Percentiles rank a stretch among this genome's conserved stretches.
phyloP scores from a whole-genome alignment of 2,329 filamentous ascomycete species.

The Aspergillus fumigatus region DNA sequence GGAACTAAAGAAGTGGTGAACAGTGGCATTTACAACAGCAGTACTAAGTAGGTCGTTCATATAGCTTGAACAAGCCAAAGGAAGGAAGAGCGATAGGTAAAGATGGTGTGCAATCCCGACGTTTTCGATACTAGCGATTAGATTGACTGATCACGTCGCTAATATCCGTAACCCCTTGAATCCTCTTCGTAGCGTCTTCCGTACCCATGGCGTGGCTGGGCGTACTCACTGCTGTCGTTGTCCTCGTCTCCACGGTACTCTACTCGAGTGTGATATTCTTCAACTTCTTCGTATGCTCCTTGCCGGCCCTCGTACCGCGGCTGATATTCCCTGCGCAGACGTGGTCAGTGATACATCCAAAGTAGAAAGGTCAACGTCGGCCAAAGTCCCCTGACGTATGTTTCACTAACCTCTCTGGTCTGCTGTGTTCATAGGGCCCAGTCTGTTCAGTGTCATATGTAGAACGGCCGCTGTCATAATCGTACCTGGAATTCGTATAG shows the following conservation, averaged over 20 bases:
- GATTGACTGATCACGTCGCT: slow-evolving; percentile 11
- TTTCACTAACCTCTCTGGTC: slow-evolving; percentile 20
- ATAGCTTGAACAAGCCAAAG: not conserved
- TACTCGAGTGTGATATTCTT: slow-evolving; percentile 8
- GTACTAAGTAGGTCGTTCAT: not conserved
- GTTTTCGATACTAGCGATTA: not conserved
- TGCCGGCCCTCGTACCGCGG: slow-evolving; percentile 17
- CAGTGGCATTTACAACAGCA: not conserved
- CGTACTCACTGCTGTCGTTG: slow-evolving; percentile 17
- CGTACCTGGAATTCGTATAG: slow-evolving; percentile 14
- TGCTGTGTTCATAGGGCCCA: slow-evolving; percentile 9
- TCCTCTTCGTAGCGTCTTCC: slow-evolving; percentile 17
- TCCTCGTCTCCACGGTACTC: slow-evolving; percentile 17
- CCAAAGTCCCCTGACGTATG: not conserved
- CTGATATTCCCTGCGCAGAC: slow-evolving; percentile 15
- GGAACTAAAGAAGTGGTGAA: slow-evolving; percentile 47
- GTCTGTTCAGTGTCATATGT: slow-evolving; percentile 11
- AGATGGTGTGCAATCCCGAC: not conserved
- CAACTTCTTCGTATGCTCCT: slow-evolving; percentile 11
- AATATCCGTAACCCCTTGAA: slow-evolving; percentile 19
- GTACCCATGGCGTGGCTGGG: slow-evolving; percentile 17
- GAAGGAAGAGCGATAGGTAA: not conserved
- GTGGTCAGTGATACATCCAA: slow-evolving; percentile 8
- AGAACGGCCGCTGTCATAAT: slow-evolving; percentile 12
- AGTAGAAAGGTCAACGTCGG: not conserved